Percentiles rank a stretch among this genome's conserved stretches.
Conservation (phyloP, 768 basidiomycete genomes). For the Termitomyces sp. region DNA sequence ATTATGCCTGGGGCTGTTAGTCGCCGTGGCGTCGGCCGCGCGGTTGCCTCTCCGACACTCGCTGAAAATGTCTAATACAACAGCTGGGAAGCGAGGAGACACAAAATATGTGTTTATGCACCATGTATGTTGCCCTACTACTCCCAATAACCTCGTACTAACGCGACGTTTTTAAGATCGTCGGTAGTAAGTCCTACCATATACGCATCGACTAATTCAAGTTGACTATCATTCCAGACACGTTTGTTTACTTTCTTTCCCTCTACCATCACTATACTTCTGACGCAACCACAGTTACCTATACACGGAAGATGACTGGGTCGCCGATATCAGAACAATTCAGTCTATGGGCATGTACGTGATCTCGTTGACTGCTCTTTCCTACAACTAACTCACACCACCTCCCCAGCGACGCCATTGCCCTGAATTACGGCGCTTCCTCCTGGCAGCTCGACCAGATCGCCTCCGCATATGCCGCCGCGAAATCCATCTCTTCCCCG, state of each 20-base stretch:
- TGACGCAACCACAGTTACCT: conserved; percentile 26
- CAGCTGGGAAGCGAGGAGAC: conserved; percentile 33
- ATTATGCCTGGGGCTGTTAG: not conserved
- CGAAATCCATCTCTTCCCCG: conserved; percentile 30
- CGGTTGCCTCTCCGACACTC: not conserved
- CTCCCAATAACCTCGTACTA: not conserved
- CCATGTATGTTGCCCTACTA: conserved; percentile 29
- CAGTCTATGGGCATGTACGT: conserved; percentile 39
- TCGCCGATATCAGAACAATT: conserved; percentile 37
- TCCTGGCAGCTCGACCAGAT: conserved; percentile 48
- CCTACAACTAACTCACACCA: conserved; percentile 20
- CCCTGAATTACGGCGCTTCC: conserved; percentile 58
- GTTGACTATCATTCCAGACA: conserved; percentile 26
- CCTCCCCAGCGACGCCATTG: conserved; percentile 48
- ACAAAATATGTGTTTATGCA: conserved; percentile 51
- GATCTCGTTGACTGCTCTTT: not conserved
- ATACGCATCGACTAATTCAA: not conserved
- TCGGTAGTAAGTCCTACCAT: conserved; percentile 35
- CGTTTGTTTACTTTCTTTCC: conserved; percentile 25
- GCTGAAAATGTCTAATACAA: not conserved
- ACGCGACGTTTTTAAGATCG: conserved; percentile 29
- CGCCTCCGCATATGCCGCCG: conserved; percentile 48
- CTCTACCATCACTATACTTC: not conserved
- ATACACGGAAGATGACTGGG: conserved; percentile 37
- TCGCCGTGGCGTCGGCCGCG: not conserved